A percentile compares a stretch with the other conserved stretches of the same genome.
phyloP scores from a whole-genome alignment of 805 yeast genomes.

The Yamadazyma sp. region DNA sequence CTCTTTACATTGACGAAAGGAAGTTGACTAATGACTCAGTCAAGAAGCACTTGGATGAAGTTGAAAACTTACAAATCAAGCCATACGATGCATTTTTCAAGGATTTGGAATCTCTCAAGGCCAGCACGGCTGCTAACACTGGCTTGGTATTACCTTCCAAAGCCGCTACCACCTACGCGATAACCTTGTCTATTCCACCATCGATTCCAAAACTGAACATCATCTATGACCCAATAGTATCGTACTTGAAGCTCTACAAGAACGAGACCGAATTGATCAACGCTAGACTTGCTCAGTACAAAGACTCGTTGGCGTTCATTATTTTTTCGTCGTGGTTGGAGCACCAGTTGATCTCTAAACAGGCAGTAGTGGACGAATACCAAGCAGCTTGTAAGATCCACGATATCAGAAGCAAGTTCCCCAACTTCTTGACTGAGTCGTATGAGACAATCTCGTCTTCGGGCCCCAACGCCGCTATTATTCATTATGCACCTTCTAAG shows the following conservation, averaged over 20 bases:
- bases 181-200: conserved; percentile 28
- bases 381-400: conserved; percentile 62
- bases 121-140: conserved; percentile 17
- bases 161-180: conserved; percentile 31
- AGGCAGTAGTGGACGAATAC: conserved; percentile 54
- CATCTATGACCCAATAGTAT: conserved; percentile 30
- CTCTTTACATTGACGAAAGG: conserved; percentile 54
- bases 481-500: conserved; percentile 70
- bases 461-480: conserved; percentile 73
- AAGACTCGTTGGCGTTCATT: conserved; percentile 77
- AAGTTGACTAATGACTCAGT: conserved; percentile 35
- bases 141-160: conserved; percentile 34
- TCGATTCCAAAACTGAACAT: conserved; percentile 26
- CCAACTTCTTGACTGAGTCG: conserved; percentile 64
- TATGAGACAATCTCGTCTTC: conserved; percentile 76
- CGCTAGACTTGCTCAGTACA: conserved; percentile 71
- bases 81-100: conserved; percentile 60
- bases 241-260: conserved; percentile 70
- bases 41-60: conserved; percentile 26
- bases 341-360: conserved; percentile 43
- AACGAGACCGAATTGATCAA: conserved; percentile 71
- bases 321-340: conserved; percentile 85
- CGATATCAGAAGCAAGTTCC: conserved; percentile 51
- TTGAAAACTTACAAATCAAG: conserved; percentile 38
- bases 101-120: conserved; percentile 41